Percentiles rank a stretch among this genome's conserved stretches.
phyloP scores from a whole-genome alignment of 1,284 basidiomycete species.

The Hymenochaete sp. region DNA sequence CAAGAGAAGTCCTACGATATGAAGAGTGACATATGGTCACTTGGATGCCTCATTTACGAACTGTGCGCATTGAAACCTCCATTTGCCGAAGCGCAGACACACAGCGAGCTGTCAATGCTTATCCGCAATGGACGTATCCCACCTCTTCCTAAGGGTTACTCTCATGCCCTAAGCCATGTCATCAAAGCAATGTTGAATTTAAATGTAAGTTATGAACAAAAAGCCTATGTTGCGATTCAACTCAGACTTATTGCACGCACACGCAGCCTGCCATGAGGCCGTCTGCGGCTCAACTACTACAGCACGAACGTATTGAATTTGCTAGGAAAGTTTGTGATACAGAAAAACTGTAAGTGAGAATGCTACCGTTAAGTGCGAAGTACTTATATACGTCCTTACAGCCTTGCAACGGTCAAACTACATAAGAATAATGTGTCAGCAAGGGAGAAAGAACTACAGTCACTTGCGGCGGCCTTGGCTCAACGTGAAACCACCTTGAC shows the following conservation, averaged over 20 bases:
- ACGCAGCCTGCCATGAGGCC: conserved; percentile 73
- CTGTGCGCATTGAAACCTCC: conserved; percentile 88
- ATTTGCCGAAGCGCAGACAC: conserved; percentile 85
- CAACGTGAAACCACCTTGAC: conserved; percentile 48
- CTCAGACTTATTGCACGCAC: not conserved
- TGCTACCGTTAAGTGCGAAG: not conserved
- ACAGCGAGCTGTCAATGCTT: conserved; percentile 72
- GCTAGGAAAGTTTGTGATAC: conserved; percentile 67
- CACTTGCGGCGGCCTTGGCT: conserved; percentile 45
- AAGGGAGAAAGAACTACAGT: conserved; percentile 58
- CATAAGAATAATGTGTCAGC: conserved; percentile 45
- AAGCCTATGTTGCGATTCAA: not conserved
- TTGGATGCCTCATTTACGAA: conserved; percentile 94
- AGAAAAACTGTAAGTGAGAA: conserved; percentile 57
- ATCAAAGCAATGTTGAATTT: conserved; percentile 84
- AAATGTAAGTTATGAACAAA: conserved; percentile 45
- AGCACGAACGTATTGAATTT: conserved; percentile 69
- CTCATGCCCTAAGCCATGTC: conserved; percentile 56
- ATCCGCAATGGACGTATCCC: conserved; percentile 84
- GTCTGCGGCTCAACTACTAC: conserved; percentile 68
- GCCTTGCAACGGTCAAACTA: conserved; percentile 51
- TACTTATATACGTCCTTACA: conserved; percentile 23
- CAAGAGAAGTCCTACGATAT: conserved; percentile 94
- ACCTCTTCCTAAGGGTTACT: conserved; percentile 76
- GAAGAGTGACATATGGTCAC: conserved; percentile 97